A percentile compares a stretch with the other conserved stretches of the same genome.
Evolutionary conservation across 306 rosid genomes (phyloP).

Genomic region (Dryas octopetala): DNA sequence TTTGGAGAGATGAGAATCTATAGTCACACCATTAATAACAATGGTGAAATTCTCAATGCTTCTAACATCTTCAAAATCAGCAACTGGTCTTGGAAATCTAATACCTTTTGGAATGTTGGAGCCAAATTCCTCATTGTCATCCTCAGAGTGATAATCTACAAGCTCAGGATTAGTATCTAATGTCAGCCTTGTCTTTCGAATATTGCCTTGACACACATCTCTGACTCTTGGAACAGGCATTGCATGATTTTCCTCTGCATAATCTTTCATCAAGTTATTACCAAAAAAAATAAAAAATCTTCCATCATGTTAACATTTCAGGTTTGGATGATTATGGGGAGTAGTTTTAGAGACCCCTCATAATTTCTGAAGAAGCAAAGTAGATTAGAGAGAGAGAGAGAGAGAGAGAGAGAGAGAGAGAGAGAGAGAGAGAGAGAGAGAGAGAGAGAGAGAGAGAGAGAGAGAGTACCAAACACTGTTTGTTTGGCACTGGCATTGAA

Average conservation of each 20-base stretch:
- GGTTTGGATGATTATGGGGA: no score
- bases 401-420: background rate
- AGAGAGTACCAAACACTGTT: constrained; percentile 21
- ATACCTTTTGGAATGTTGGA: constrained; percentile 17
- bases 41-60: constrained; percentile 32
- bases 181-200: background rate
- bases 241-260: constrained; percentile 6
- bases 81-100: constrained; percentile 11
- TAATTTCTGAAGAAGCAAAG: no score
- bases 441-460: background rate
- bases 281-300: no score
- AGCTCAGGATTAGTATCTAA: constrained; percentile 12
- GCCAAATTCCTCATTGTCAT: constrained; percentile 13
- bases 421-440: constrained; percentile 3
- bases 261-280: background rate
- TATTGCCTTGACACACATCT: constrained; percentile 19
- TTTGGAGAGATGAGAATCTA: constrained; percentile 34
- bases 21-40: constrained; percentile 35
- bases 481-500: constrained; percentile 18
- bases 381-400: background rate
- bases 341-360: background rate
- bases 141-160: constrained; percentile 15
- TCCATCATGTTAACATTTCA: background rate
- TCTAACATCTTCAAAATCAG: constrained; percentile 33
- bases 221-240: background rate